A percentile compares a stretch with the other conserved stretches of the same genome.
Conservation (phyloP, 2,329 filamentous ascomycete genomes). For the Neocucurbitaria cava region DNA sequence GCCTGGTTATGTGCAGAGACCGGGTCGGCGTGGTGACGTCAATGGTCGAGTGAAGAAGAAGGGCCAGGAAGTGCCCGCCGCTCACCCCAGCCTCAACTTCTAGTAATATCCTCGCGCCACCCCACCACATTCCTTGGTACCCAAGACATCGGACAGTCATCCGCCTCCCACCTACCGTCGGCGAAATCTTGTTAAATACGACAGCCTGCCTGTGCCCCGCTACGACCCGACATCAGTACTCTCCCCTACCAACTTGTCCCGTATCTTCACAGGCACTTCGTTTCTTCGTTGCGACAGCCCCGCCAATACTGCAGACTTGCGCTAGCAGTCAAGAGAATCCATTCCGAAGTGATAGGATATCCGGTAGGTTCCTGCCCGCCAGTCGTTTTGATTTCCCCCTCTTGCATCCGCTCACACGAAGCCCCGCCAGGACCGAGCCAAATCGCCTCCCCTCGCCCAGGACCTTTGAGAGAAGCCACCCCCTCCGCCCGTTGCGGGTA, state of each 20-base stretch:
- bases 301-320: constrained; percentile 13
- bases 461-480: constrained; percentile 17
- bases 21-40: constrained; percentile 19
- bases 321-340: constrained; percentile 21
- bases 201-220: constrained; percentile 23
- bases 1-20: constrained; percentile 8
- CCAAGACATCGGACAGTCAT: constrained; percentile 30
- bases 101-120: constrained; percentile 27
- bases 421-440: constrained; percentile 22
- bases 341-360: constrained; percentile 10
- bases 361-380: constrained; percentile 26
- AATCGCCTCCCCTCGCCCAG: constrained; percentile 4
- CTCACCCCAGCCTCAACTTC: constrained; percentile 24
- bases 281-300: constrained; percentile 33
- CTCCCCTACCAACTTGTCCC: constrained; percentile 28
- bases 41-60: no score
- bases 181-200: constrained; percentile 27
- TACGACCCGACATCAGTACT: constrained; percentile 8
- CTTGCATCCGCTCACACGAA: constrained; percentile 21
- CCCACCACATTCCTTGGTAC: constrained; percentile 19
- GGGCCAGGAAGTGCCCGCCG: constrained; percentile 11
- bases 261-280: constrained; percentile 31
- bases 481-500: constrained; percentile 15
- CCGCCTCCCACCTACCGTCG: constrained; percentile 14
- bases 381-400: constrained; percentile 1